Evolutionary conservation across 805 yeast genomes (phyloP).

Genomic region (Lipomyces yamadae): DNA sequence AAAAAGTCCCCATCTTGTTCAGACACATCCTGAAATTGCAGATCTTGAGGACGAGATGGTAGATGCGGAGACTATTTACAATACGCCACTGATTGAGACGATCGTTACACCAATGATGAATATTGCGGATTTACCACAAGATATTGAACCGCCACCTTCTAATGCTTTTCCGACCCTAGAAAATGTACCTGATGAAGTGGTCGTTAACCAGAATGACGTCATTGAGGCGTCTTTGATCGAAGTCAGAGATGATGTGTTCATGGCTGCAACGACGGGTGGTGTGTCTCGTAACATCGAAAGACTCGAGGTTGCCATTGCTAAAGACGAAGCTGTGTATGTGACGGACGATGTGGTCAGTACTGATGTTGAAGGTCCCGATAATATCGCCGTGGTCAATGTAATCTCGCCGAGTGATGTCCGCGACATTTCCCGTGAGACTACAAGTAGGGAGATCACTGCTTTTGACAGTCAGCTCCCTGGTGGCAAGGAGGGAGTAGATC

Average conservation of each 20-base stretch:
- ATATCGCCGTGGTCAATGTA: not conserved
- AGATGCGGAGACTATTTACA: not conserved
- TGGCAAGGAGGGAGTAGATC: not conserved
- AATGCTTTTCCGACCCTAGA: constrained; percentile 8
- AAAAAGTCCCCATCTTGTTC: not conserved
- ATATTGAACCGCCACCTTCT: not conserved
- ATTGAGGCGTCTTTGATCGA: not conserved
- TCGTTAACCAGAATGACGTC: not conserved
- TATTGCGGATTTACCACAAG: not conserved
- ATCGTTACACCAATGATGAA: not conserved
- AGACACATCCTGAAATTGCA: constrained; percentile 7
- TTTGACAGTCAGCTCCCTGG: not conserved
- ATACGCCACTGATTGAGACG: constrained; percentile 21
- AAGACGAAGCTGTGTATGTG: constrained; percentile 7
- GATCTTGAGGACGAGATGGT: constrained; percentile 14
- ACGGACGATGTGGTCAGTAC: constrained; percentile 10
- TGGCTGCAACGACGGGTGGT: not conserved
- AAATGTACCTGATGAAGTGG: not conserved
- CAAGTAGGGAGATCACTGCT: not conserved
- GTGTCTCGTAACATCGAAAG: not conserved
- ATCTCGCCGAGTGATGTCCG: not conserved
- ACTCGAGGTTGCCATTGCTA: constrained; percentile 7
- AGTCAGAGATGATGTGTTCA: not conserved
- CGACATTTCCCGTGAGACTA: not conserved
- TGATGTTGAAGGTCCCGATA: not conserved